These are phyloP conservation scores for Apiospora koreana DNA, from an alignment of 2,329 filamentous ascomycete genomes.

Conservation along the genomic window DNA sequence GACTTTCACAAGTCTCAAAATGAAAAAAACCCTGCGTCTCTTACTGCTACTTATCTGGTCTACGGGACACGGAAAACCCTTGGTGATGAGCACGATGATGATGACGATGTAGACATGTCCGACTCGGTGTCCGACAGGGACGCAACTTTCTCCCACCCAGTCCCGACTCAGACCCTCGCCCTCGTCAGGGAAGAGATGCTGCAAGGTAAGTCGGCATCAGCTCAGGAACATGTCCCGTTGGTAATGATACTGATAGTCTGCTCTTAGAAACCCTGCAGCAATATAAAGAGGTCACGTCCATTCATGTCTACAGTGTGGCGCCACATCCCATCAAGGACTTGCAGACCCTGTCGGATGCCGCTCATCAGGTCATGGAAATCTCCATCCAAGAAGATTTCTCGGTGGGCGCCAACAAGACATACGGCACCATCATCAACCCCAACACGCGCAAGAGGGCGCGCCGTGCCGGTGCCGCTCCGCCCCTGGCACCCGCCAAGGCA, in stretches of 20 bases:
- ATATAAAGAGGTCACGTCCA: constrained; percentile 73
- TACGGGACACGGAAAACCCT: constrained; percentile 63
- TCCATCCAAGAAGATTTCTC: constrained; percentile 57
- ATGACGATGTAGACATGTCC: constrained; percentile 70
- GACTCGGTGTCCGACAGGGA: constrained; percentile 64
- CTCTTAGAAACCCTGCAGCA: constrained; percentile 63
- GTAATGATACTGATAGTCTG: not conserved
- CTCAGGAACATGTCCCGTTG: too few relatives aligned
- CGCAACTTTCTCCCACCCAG: constrained; percentile 46
- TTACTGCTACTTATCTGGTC: constrained; percentile 93
- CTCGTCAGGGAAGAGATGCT: constrained; percentile 74
- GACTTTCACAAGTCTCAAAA: constrained; percentile 84
- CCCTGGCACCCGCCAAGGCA: constrained; percentile 28
- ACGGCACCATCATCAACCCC: constrained; percentile 75
- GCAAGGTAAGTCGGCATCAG: constrained; percentile 49
- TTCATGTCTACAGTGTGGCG: constrained; percentile 87
- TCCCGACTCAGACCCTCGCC: constrained; percentile 60
- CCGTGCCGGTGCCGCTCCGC: constrained; percentile 29
- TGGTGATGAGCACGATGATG: constrained; percentile 52
- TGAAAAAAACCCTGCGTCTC: constrained; percentile 66
- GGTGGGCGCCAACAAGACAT: constrained; percentile 58
- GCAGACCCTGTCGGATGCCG: constrained; percentile 69
- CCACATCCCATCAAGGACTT: constrained; percentile 70
- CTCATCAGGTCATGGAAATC: constrained; percentile 60
- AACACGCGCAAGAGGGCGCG: constrained; percentile 58